These are phyloP conservation scores for Pleurotus citrinopileatus DNA, from an alignment of 768 basidiomycete genomes.

Conservation along the genomic window DNA sequence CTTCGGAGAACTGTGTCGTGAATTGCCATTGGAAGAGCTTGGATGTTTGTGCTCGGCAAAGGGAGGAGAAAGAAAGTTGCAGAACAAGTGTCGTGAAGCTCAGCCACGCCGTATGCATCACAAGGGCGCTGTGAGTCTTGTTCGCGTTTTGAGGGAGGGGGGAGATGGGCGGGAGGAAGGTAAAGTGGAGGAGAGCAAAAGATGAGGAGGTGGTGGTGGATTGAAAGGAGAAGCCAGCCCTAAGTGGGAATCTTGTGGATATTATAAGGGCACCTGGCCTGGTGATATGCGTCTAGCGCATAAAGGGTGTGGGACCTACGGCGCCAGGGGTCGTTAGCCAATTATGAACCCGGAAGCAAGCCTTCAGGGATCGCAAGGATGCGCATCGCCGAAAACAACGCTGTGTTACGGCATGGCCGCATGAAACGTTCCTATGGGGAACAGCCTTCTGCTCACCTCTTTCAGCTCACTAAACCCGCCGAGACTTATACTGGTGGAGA, in stretches of 20 bases:
- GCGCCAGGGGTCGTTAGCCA: constrained; percentile 4
- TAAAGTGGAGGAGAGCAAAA: neutral
- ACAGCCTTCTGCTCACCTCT: constrained; percentile 1
- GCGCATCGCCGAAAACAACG: constrained; percentile 7
- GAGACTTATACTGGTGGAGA: neutral
- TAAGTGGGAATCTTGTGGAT: constrained; percentile 2
- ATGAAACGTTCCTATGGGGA: neutral
- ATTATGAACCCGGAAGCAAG: neutral
- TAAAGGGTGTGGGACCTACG: constrained; percentile 2
- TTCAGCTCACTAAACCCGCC: no score
- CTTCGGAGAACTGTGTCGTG: constrained; percentile 11
- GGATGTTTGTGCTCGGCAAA: constrained; percentile 14
- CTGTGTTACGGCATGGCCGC: constrained; percentile 7
- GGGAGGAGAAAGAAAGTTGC: neutral
- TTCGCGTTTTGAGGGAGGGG: neutral
- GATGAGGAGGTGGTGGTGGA: neutral
- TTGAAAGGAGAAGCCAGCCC: constrained; percentile 2
- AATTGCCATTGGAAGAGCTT: constrained; percentile 32
- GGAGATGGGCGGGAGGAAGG: neutral
- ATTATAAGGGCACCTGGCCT: constrained; percentile 10
- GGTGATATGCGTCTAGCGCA: constrained; percentile 7
- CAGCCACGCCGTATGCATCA: neutral
- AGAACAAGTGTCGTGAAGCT: constrained; percentile 1
- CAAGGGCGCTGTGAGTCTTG: neutral
- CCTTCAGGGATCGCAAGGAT: neutral